These are phyloP conservation scores for Ophiocordyceps australis DNA, from an alignment of 2,329 filamentous ascomycete genomes.

Conservation along the genomic window DNA sequence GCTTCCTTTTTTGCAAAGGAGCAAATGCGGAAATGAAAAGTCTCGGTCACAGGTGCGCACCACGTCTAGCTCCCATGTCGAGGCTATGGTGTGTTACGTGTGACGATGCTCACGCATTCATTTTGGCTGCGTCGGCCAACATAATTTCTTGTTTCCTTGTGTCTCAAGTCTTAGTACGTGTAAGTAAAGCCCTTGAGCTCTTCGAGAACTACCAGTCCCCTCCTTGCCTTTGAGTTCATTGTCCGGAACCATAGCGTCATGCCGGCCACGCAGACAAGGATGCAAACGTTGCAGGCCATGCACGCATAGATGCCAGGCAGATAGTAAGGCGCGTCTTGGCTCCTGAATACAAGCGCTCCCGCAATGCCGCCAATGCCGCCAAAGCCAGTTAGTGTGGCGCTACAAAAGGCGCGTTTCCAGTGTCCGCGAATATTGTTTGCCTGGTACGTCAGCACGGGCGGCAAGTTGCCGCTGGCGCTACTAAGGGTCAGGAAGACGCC, in stretches of 20 bases:
- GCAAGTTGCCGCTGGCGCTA: constrained; percentile 4
- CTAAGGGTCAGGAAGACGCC: constrained; percentile 6
- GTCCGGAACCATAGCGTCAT: neutral
- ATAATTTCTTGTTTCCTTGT: too few relatives aligned
- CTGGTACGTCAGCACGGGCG: constrained; percentile 5
- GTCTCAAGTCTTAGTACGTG: too few relatives aligned
- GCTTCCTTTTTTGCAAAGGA: too few relatives aligned
- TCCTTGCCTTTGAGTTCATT: neutral
- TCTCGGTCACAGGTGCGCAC: too few relatives aligned
- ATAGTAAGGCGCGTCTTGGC: constrained; percentile 2
- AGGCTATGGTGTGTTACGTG: too few relatives aligned
- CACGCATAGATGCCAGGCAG: neutral
- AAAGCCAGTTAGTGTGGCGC: constrained; percentile 5
- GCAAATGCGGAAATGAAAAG: too few relatives aligned
- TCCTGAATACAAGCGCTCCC: constrained; percentile 5
- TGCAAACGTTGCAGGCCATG: neutral
- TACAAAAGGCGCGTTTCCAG: constrained; percentile 8
- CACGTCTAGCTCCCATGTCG: too few relatives aligned
- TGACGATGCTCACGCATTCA: too few relatives aligned
- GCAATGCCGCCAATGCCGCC: constrained; percentile 8
- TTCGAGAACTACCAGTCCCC: neutral
- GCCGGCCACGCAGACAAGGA: neutral
- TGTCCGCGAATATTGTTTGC: constrained; percentile 9
- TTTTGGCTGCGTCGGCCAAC: too few relatives aligned
- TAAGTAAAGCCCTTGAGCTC: neutral